Evolutionary conservation across 495 filamentous ascomycete species (phyloP).

Genomic region (Podospora anserina): DNA sequence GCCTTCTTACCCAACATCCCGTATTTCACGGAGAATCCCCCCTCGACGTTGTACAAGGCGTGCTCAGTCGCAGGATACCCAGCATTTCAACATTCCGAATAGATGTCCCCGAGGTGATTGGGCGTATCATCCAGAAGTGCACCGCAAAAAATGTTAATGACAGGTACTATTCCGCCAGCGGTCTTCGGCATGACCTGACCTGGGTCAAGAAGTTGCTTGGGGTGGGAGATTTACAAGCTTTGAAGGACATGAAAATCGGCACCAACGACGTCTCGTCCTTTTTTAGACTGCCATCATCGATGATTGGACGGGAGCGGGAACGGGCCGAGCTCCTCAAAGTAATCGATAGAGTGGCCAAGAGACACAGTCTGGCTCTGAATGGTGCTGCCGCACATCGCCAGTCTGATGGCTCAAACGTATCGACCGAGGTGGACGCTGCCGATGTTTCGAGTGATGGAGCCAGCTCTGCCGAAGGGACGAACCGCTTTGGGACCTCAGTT

Average conservation of each 20-base stretch:
- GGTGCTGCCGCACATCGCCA: slow-evolving; percentile 45
- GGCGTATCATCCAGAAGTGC: slow-evolving; percentile 82
- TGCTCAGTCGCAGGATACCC: slow-evolving; percentile 71
- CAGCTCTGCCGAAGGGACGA: slow-evolving; percentile 46
- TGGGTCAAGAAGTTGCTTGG: slow-evolving; percentile 66
- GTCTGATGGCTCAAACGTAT: slow-evolving; percentile 53
- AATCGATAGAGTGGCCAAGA: slow-evolving; percentile 66
- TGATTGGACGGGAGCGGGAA: slow-evolving; percentile 75
- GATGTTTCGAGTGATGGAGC: slow-evolving; percentile 50
- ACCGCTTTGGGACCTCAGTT: slow-evolving; percentile 35
- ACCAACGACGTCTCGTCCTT: slow-evolving; percentile 79
- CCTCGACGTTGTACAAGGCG: slow-evolving; percentile 83
- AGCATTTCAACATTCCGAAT: slow-evolving; percentile 68
- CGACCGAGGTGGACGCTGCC: slow-evolving; percentile 55
- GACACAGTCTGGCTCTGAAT: slow-evolving; percentile 49
- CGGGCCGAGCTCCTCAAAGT: slow-evolving; percentile 63
- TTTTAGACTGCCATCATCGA: slow-evolving; percentile 74
- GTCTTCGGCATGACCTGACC: slow-evolving; percentile 71
- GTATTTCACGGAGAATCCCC: slow-evolving; percentile 75
- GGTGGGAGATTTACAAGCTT: slow-evolving; percentile 65
- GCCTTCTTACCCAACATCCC: slow-evolving; percentile 70
- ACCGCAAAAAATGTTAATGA: slow-evolving; percentile 80
- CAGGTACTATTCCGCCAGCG: slow-evolving; percentile 78
- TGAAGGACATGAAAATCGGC: slow-evolving; percentile 68
- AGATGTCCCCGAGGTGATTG: slow-evolving; percentile 77